Percentiles rank a stretch among this genome's conserved stretches.
Evolutionary conservation across 768 basidiomycete genomes (phyloP).

Genomic region (Panus rudis): DNA sequence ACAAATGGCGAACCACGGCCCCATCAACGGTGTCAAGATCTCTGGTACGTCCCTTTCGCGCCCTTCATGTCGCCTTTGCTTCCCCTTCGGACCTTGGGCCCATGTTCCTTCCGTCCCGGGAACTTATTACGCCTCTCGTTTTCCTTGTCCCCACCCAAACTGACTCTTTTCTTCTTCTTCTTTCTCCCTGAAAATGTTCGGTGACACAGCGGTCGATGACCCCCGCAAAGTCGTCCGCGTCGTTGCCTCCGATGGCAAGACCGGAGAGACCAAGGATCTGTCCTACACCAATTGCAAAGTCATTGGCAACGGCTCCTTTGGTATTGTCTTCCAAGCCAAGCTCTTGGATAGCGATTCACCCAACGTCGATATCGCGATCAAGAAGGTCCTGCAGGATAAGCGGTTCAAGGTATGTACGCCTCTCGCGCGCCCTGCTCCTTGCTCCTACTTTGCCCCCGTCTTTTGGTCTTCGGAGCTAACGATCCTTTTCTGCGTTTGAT

Average conservation of each 20-base stretch:
- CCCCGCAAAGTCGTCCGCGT: constrained; percentile 96
- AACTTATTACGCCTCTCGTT: constrained; percentile 12
- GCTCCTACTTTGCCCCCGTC: not conserved
- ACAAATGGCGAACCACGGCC: constrained; percentile 67
- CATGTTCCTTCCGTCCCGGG: constrained; percentile 7
- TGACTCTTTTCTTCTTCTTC: constrained; percentile 19
- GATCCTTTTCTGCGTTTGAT: not conserved
- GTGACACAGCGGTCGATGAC: constrained; percentile 75
- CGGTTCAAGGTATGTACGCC: constrained; percentile 87
- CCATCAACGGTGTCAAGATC: constrained; percentile 84
- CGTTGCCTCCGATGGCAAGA: constrained; percentile 90
- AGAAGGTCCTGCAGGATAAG: constrained; percentile 99
- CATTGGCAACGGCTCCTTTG: constrained; percentile 97
- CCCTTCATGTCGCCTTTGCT: constrained; percentile 6
- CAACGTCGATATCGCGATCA: constrained; percentile 92
- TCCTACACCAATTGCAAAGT: constrained; percentile 97
- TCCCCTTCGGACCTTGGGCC: constrained; percentile 2
- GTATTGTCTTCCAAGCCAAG: constrained; percentile 96
- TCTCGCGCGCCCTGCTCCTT: constrained; percentile 2
- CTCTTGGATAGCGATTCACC: constrained; percentile 61
- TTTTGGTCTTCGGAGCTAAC: constrained; percentile 3
- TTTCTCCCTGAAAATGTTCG: constrained; percentile 7
- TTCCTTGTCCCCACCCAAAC: constrained; percentile 15
- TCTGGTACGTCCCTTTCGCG: constrained; percentile 52
- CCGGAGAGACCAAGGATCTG: constrained; percentile 80